Percentiles rank a stretch among this genome's conserved stretches.
These are phyloP conservation scores for Podaxis sp. DNA, from an alignment of 768 basidiomycete genomes.

Conservation along the genomic window DNA sequence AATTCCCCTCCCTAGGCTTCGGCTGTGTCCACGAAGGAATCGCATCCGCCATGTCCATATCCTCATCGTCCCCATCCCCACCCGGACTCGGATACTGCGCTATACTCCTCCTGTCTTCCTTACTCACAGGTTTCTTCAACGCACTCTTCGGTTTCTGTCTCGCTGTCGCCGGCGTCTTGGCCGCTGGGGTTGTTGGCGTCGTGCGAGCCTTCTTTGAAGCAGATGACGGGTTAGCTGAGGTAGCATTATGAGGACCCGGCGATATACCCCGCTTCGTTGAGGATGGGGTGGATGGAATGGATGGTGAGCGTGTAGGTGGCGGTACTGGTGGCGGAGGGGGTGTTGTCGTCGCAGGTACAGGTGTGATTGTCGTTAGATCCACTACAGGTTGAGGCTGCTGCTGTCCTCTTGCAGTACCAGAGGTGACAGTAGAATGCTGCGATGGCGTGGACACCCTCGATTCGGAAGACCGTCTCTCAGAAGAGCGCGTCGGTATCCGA, in stretches of 20 bases:
- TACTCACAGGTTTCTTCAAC: constrained; percentile 37
- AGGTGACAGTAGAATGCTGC: constrained; percentile 20
- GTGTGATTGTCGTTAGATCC: constrained; percentile 13
- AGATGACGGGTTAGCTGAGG: constrained; percentile 9
- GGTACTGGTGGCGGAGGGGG: constrained; percentile 27
- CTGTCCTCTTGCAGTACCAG: background rate
- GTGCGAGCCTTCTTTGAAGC: constrained; percentile 25
- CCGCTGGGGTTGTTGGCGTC: constrained; percentile 24
- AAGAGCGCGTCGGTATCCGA: constrained; percentile 40
- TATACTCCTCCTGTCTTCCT: constrained; percentile 55
- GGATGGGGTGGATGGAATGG: constrained; percentile 27
- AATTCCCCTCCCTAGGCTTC: constrained; percentile 63
- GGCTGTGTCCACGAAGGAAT: constrained; percentile 85
- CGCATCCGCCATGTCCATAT: constrained; percentile 65
- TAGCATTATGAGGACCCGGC: constrained; percentile 18
- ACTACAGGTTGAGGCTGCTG: constrained; percentile 25
- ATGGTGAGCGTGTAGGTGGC: constrained; percentile 23
- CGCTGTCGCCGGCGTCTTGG: constrained; percentile 28
- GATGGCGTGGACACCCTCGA: constrained; percentile 46
- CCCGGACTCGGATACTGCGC: constrained; percentile 65
- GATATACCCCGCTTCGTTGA: constrained; percentile 31
- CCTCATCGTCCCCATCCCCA: constrained; percentile 41
- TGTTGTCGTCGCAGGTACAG: constrained; percentile 25
- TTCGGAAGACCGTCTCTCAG: constrained; percentile 43
- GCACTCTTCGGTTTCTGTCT: constrained; percentile 32